Evolutionary conservation across 2,329 filamentous ascomycete genomes (phyloP), one percentile per base, ranked within the genome.

Genomic region (Penicillium sp.): DNA sequence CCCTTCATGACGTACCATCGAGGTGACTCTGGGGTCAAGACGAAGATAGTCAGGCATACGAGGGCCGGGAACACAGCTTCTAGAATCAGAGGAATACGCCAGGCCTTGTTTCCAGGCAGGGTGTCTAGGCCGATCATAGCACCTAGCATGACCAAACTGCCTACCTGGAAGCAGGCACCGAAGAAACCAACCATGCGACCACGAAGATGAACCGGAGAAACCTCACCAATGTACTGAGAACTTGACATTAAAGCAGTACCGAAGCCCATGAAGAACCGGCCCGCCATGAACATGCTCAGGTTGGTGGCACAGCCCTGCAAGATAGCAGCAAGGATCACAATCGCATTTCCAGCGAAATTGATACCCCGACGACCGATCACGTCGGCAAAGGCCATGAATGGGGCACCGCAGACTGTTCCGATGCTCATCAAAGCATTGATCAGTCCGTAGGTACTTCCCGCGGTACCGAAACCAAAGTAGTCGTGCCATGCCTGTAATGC

Each of bases 351-450:
- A 10, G 74, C 48, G 49, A 81, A 81, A 59, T 79, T 80, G 65
- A 80, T 73, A 6, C 79, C 79, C 57, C 81, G 78, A 54, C 81
- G 77, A 45, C 82, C 81, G 61, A 83, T 78, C 8, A 81, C 73
- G 66, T 83, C 82, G 59, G 79, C 77, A 8, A 83, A 72, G 7
- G 76, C 74, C 52, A 82, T 74, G 48, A 84, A 80, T 0, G 80
- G 81, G 3, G 81, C 77, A 19, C 81, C 81, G 53, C 73, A 72
- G 48, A 81, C 75, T 7, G 69, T 77, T 24, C 78, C 79, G 39
- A 81, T 78, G 11, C 72, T 76, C 79, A 81, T 81, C 37, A 81
- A 66, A 1, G 78, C 77, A 53, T 80, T 81, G 51, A 82, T 73
- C 2, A 78, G 73, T 2, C 76, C 77, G 24, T 74, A 75, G 14